Percentiles rank a stretch among this genome's conserved stretches.
phyloP scores from a whole-genome alignment of 495 filamentous ascomycete species.

The Penicillium bialowiezense region DNA sequence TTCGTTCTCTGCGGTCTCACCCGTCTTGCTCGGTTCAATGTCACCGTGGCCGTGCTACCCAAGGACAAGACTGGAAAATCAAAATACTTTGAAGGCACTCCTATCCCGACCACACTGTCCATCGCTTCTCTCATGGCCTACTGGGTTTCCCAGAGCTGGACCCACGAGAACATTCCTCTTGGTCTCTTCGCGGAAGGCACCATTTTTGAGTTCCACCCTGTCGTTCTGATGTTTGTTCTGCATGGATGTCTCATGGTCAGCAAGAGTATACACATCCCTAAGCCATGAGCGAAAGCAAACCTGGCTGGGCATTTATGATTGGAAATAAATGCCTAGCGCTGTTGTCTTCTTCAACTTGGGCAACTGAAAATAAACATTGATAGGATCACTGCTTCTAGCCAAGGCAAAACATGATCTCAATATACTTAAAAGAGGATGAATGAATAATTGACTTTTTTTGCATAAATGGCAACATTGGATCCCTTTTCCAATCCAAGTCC shows the following conservation, averaged over 20 bases:
- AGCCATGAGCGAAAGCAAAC: slow-evolving; percentile 57
- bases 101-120: slow-evolving; percentile 83
- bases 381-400: slow-evolving; percentile 13
- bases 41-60: slow-evolving; percentile 81
- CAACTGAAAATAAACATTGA: slow-evolving; percentile 21
- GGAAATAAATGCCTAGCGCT: slow-evolving; percentile 9
- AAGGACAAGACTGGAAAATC: slow-evolving; percentile 91
- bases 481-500: not conserved
- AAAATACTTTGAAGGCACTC: slow-evolving; percentile 93
- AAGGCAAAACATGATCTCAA: slow-evolving; percentile 21
- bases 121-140: slow-evolving; percentile 84
- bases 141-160: slow-evolving; percentile 80
- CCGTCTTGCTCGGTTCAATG: slow-evolving; percentile 94
- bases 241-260: slow-evolving; percentile 92
- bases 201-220: slow-evolving; percentile 80
- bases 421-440: slow-evolving; percentile 23
- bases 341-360: slow-evolving; percentile 18
- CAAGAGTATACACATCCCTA: slow-evolving; percentile 93
- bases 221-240: slow-evolving; percentile 73
- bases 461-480: slow-evolving; percentile 16
- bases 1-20: slow-evolving; percentile 96
- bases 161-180: slow-evolving; percentile 69
- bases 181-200: slow-evolving; percentile 66
- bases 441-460: slow-evolving; percentile 16
- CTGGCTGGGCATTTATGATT: slow-evolving; percentile 13